A percentile compares a stretch with the other conserved stretches of the same genome.
phyloP scores from a whole-genome alignment of 2,329 filamentous ascomycete genomes.

The Fusarium buharicum region DNA sequence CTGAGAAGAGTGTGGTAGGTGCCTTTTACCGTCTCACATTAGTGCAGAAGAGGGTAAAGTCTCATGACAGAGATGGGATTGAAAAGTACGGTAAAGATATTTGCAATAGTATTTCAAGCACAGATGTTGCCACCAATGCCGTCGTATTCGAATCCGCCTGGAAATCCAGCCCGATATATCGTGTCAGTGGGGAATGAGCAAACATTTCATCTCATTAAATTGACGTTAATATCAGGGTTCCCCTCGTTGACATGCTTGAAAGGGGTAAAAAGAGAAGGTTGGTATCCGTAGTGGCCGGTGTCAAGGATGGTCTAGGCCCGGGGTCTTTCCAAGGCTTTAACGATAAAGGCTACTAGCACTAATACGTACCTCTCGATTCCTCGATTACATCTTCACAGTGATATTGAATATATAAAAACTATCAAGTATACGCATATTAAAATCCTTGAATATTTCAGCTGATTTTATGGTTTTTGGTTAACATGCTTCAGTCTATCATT shows the following conservation, averaged over 20 bases:
- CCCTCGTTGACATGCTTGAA: conserved; percentile 23
- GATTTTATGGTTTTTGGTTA: too few relatives aligned
- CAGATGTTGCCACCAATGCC: not conserved
- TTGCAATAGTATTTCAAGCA: not conserved
- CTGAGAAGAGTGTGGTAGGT: conserved; percentile 10
- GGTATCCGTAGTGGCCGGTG: conserved; percentile 14
- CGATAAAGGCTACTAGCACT: too few relatives aligned
- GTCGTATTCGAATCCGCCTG: conserved; percentile 21
- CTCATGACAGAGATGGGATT: conserved; percentile 13
- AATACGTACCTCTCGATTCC: too few relatives aligned
- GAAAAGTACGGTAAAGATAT: conserved; percentile 2
- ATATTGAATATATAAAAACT: too few relatives aligned
- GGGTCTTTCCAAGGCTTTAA: conserved; percentile 1
- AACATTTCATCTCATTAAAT: conserved; percentile 23
- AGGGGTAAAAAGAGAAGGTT: conserved; percentile 31
- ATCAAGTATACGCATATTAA: too few relatives aligned
- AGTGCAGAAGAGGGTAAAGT: conserved; percentile 18
- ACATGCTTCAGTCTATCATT: too few relatives aligned
- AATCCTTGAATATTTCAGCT: too few relatives aligned
- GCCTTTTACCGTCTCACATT: conserved; percentile 18
- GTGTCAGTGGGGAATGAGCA: conserved; percentile 10
- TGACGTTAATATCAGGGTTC: conserved; percentile 28
- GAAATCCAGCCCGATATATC: conserved; percentile 13
- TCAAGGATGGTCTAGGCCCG: conserved; percentile 13
- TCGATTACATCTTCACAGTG: too few relatives aligned